Conservation (phyloP, 2,329 filamentous ascomycete genomes). For the Beauveria scarabaeidicola region DNA sequence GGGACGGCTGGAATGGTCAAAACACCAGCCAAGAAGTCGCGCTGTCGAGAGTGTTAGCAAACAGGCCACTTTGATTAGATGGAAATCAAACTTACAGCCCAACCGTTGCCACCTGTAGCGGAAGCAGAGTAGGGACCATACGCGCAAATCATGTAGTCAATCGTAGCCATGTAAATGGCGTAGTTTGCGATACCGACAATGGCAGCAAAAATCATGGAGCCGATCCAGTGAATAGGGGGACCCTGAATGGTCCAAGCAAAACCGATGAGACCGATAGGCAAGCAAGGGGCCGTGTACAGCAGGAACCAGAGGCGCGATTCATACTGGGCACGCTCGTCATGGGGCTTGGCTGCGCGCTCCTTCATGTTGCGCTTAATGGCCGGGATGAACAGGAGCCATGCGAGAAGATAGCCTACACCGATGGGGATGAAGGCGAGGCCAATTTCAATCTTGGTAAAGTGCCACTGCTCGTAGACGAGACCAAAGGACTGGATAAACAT, state of each 20-base stretch:
- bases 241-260: slow-evolving; percentile 62
- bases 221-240: slow-evolving; percentile 58
- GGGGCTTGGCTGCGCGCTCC: slow-evolving; percentile 40
- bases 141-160: slow-evolving; percentile 69
- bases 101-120: slow-evolving; percentile 68
- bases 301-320: slow-evolving; percentile 60
- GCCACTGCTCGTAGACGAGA: slow-evolving; percentile 61
- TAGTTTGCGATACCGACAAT: slow-evolving; percentile 68
- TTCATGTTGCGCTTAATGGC: slow-evolving; percentile 46
- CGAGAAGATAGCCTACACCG: slow-evolving; percentile 56
- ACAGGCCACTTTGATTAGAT: background rate
- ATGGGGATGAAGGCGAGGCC: slow-evolving; percentile 59
- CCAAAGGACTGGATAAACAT: slow-evolving; percentile 66
- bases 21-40: slow-evolving; percentile 65
- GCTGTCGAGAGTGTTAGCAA: slow-evolving; percentile 16
- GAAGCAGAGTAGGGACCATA: slow-evolving; percentile 67
- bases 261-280: slow-evolving; percentile 60
- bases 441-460: slow-evolving; percentile 46
- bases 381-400: slow-evolving; percentile 51
- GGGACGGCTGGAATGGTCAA: slow-evolving; percentile 60
- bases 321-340: slow-evolving; percentile 54
- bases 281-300: slow-evolving; percentile 49
- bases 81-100: slow-evolving; percentile 30
- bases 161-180: slow-evolving; percentile 66
- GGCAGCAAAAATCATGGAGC: slow-evolving; percentile 53